These are phyloP conservation scores for Kwoniella europaea DNA, from an alignment of 768 basidiomycete genomes.

Conservation along the genomic window DNA sequence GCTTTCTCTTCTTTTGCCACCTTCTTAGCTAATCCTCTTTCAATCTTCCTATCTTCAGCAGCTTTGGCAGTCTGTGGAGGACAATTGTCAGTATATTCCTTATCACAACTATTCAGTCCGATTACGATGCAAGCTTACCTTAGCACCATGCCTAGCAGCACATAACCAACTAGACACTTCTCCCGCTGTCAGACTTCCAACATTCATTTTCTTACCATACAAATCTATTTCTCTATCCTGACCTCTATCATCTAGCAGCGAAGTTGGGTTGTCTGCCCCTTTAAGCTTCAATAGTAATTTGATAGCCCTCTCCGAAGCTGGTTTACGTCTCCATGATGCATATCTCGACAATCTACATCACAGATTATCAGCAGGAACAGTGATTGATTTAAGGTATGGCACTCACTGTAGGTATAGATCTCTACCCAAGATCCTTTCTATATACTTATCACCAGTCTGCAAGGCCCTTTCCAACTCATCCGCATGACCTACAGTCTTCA, in stretches of 20 bases:
- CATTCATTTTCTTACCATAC: slow-evolving; percentile 7
- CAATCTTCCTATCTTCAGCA: slow-evolving; percentile 7
- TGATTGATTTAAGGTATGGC: no score
- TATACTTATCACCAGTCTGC: slow-evolving; percentile 44
- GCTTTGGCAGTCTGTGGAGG: slow-evolving; percentile 10
- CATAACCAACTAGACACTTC: slow-evolving; percentile 29
- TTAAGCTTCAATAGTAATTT: slow-evolving; percentile 39
- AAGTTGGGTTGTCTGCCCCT: slow-evolving; percentile 12
- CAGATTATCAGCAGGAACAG: not conserved
- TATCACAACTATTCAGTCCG: no score
- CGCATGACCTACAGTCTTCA: slow-evolving; percentile 31
- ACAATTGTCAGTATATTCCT: not conserved
- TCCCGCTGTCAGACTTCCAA: slow-evolving; percentile 27
- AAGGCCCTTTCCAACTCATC: slow-evolving; percentile 46
- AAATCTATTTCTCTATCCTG: slow-evolving; percentile 7
- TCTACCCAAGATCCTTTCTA: slow-evolving; percentile 34
- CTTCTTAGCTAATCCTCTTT: slow-evolving; percentile 9
- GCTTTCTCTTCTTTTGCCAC: slow-evolving; percentile 23
- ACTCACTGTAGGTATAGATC: slow-evolving; percentile 35
- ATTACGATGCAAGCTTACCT: slow-evolving; percentile 7
- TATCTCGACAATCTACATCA: slow-evolving; percentile 36
- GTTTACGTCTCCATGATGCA: slow-evolving; percentile 45
- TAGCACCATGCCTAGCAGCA: slow-evolving; percentile 28
- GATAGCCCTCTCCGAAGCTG: slow-evolving; percentile 37
- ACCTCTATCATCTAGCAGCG: slow-evolving; percentile 3